Evolutionary conservation across 495 filamentous ascomycete species (phyloP), one percentile per base, ranked within the genome.

Genomic region (Durotheca rogersii): DNA sequence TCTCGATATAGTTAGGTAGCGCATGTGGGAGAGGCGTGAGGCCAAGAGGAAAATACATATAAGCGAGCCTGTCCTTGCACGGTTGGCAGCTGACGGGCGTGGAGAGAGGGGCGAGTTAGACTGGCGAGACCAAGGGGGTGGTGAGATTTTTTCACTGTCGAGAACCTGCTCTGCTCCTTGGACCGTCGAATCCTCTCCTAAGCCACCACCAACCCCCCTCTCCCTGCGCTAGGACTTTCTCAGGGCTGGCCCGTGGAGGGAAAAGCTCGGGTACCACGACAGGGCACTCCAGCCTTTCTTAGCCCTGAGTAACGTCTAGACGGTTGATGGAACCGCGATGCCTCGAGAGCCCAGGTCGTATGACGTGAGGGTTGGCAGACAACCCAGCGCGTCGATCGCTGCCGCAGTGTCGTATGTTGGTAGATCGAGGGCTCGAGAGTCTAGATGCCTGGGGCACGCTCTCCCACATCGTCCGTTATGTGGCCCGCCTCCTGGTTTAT

Each of bases 401-500:
- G n/a, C n/a, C n/a, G n/a, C n/a, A n/a, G n/a, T n/a, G n/a, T n/a
- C n/a, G n/a, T n/a, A n/a, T n/a, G n/a, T n/a, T n/a, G n/a, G n/a
- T n/a, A n/a, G n/a, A n/a, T n/a, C n/a, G n/a, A n/a, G n/a, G n/a
- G n/a, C n/a, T n/a, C n/a, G n/a, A n/a, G n/a, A n/a, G n/a, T n/a
- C n/a, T n/a, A n/a, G n/a, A n/a, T n/a, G n/a, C n/a, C n/a, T n/a
- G n/a, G n/a, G n/a, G n/a, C 23, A 27, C 23, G 19, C 25, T 33
- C 14, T 40, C 33, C 31, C 31, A 9, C 18, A 23, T 39, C 12
- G 18, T 39, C 35, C 35, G 11, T 39, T 50, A 29, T 41, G 6
- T 25, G 34, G 17, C 36, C 38, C 41, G 29, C 17, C n/a, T 31
- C 6, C 23, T 48, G 7, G 44, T 53, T 59, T 59, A 59, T 54